Evolutionary conservation across 2,329 filamentous ascomycete species (phyloP).

Genomic region (Nemania diffusa): DNA sequence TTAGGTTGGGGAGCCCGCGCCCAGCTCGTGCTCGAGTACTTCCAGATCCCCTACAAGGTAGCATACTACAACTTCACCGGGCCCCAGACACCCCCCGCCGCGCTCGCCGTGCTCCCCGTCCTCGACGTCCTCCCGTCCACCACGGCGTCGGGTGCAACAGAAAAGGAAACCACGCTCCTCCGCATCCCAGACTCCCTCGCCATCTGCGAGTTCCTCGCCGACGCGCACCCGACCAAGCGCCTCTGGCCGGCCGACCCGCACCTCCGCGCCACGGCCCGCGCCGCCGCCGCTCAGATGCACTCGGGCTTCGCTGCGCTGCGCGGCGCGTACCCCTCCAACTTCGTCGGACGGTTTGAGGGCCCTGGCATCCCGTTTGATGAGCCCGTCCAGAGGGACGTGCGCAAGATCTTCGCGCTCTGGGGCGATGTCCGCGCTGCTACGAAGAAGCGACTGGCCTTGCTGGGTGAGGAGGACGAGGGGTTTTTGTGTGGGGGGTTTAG

Average conservation of each 20-base stretch:
- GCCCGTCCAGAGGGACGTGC: constrained; percentile 38
- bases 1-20: constrained; percentile 43
- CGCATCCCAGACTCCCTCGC: constrained; percentile 60
- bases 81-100: constrained; percentile 47
- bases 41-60: constrained; percentile 57
- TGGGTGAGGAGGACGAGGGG: constrained; percentile 40
- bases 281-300: constrained; percentile 60
- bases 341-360: constrained; percentile 47
- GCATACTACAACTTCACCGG: constrained; percentile 50
- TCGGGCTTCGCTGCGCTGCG: constrained; percentile 55
- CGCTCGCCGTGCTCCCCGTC: constrained; percentile 55
- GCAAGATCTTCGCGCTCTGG: constrained; percentile 44
- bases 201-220: constrained; percentile 60
- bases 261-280: constrained; percentile 57
- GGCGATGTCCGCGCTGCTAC: constrained; percentile 35
- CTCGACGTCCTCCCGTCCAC: constrained; percentile 43
- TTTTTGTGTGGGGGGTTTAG: constrained; percentile 47
- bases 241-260: constrained; percentile 55
- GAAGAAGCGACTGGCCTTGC: constrained; percentile 34
- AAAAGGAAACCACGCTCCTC: constrained; percentile 45
- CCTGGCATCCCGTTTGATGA: constrained; percentile 38
- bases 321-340: constrained; percentile 57
- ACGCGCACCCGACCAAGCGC: constrained; percentile 50
- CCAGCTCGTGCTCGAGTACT: constrained; percentile 54
- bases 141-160: constrained; percentile 43